These are phyloP conservation scores for Oryza coarctata DNA, from an alignment of 176 grass and related monocot species.

Conservation along the genomic window DNA sequence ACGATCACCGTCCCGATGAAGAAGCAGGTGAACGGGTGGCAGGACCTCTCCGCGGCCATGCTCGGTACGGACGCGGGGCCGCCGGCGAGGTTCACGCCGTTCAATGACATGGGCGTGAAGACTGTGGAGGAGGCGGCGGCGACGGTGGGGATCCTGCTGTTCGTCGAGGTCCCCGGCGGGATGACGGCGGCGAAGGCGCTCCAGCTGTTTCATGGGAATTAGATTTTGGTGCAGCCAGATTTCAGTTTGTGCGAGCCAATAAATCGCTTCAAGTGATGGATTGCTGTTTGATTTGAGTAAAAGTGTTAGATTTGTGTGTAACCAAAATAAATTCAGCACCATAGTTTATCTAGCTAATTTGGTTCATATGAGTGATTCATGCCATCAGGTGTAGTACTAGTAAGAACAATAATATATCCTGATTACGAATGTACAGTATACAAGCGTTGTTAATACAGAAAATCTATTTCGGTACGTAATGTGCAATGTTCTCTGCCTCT, in stretches of 20 bases:
- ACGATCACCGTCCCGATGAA: slow-evolving; percentile 4
- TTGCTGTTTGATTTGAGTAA: no score
- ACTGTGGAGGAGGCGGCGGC: neutral
- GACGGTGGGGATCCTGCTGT: slow-evolving; percentile 23
- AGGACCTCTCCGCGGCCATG: slow-evolving; percentile 15
- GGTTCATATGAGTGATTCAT: no score
- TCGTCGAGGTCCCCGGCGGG: neutral
- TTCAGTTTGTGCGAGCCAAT: neutral
- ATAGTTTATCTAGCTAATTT: no score
- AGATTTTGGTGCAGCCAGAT: neutral
- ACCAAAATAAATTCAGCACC: no score
- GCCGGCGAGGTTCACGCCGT: no score
- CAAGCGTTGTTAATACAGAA: no score
- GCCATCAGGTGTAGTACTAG: no score
- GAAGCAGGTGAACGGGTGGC: slow-evolving; percentile 35
- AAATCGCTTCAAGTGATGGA: neutral
- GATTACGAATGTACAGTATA: no score
- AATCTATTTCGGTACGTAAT: no score
- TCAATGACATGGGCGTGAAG: neutral
- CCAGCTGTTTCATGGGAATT: neutral
- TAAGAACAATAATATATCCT: no score
- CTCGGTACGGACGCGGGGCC: neutral
- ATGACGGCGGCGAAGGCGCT: neutral
- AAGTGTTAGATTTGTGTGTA: no score
- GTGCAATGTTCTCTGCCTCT: no score